Percentiles rank a stretch among this genome's conserved stretches.
Evolutionary conservation across 202 grass and related monocot genomes (phyloP).

Genomic region (Schoenoplectus tabernaemontani): DNA sequence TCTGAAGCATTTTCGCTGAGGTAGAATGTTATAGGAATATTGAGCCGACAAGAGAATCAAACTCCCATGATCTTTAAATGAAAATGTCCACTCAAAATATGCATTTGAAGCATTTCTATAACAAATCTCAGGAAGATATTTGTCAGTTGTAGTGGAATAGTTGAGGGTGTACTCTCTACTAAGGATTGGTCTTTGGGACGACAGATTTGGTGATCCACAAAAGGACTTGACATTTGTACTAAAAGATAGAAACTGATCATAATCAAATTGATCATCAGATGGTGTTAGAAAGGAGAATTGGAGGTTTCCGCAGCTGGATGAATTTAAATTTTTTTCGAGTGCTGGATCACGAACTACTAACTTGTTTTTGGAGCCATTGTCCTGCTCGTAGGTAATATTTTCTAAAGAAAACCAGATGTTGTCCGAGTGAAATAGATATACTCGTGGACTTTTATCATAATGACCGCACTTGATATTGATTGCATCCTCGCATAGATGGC

Average conservation of each 20-base stretch:
- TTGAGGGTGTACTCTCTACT: background rate
- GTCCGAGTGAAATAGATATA: background rate
- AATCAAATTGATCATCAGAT: background rate
- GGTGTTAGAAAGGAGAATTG: background rate
- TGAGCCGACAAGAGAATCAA: background rate
- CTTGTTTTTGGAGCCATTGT: background rate
- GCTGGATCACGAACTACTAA: background rate
- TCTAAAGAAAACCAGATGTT: background rate
- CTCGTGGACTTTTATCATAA: background rate
- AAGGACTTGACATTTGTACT: background rate
- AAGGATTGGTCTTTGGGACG: background rate
- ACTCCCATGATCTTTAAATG: background rate
- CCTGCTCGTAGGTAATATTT: background rate
- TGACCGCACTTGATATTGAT: background rate
- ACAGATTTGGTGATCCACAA: background rate
- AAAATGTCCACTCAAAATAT: conserved; percentile 10
- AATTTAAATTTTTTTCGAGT: background rate
- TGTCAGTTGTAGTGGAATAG: background rate
- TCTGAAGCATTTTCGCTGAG: background rate
- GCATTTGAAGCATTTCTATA: background rate
- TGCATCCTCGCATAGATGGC: background rate
- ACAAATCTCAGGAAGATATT: background rate
- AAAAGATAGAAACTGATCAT: background rate
- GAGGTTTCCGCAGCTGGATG: background rate
- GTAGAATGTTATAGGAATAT: conserved; percentile 8